These are phyloP conservation scores for Solanum habrochaites DNA, from an alignment of 257 asterid genomes.

Conservation along the genomic window DNA sequence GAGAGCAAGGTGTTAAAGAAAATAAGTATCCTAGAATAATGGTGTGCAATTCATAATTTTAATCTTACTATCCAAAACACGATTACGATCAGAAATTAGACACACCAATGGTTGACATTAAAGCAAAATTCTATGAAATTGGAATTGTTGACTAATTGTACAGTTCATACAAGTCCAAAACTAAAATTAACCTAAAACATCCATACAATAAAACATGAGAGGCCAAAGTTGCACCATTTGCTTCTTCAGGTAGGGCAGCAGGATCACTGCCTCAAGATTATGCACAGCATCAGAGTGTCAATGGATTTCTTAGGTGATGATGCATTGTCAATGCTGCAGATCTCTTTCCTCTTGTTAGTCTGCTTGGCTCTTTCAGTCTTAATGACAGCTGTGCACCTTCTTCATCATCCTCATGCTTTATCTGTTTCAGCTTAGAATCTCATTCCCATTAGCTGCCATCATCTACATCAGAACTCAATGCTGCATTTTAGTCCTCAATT, in stretches of 20 bases:
- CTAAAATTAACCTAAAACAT: background rate
- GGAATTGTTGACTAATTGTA: background rate
- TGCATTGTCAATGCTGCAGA: background rate
- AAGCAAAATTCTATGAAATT: background rate
- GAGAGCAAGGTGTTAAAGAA: background rate
- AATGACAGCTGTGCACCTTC: background rate
- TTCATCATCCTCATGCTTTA: constrained; percentile 14
- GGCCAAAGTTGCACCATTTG: background rate
- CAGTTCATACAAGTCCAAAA: background rate
- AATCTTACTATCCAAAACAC: background rate
- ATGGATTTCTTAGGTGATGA: constrained; percentile 1
- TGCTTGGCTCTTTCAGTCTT: constrained; percentile 1
- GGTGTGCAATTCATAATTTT: background rate
- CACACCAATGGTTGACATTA: background rate
- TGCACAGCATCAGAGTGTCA: background rate
- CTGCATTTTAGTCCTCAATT: constrained; percentile 43
- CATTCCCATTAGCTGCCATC: constrained; percentile 25
- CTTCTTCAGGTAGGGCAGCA: background rate
- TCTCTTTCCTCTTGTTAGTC: constrained; percentile 16
- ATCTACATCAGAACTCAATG: constrained; percentile 14
- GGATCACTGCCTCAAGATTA: background rate
- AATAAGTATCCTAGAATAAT: background rate
- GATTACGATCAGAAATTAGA: background rate
- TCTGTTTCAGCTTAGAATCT: background rate
- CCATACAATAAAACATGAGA: background rate